Evolutionary conservation across 1,139 yeast genomes (phyloP).

Genomic region (Waltiozyma sp.): DNA sequence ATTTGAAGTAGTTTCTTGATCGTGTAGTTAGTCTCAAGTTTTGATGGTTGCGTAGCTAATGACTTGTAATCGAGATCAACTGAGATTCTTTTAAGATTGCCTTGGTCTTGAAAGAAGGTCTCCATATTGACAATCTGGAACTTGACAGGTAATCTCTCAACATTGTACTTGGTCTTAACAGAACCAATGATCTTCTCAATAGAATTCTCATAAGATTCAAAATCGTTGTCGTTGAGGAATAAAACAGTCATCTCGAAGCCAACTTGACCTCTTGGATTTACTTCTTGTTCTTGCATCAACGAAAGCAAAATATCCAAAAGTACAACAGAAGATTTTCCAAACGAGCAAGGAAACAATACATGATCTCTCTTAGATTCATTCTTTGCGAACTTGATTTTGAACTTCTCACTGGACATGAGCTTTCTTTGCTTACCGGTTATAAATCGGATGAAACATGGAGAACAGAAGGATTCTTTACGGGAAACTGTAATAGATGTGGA

Average conservation of each 20-base stretch:
- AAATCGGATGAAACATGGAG: constrained; percentile 54
- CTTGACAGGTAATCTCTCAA: constrained; percentile 14
- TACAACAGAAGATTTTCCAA: constrained; percentile 58
- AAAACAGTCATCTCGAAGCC: constrained; percentile 58
- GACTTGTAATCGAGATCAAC: constrained; percentile 7
- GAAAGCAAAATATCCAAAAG: constrained; percentile 56
- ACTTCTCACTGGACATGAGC: constrained; percentile 58
- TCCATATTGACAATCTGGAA: constrained; percentile 11
- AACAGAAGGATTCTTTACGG: constrained; percentile 63
- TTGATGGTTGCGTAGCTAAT: background rate
- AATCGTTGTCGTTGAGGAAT: constrained; percentile 34
- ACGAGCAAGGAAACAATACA: constrained; percentile 50
- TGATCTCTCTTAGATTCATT: constrained; percentile 19
- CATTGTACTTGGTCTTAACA: constrained; percentile 18
- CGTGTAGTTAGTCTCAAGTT: background rate
- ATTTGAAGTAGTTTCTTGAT: background rate
- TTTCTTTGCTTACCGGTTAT: constrained; percentile 72
- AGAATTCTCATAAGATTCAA: constrained; percentile 9
- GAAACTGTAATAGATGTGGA: constrained; percentile 38
- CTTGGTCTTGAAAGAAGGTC: constrained; percentile 5
- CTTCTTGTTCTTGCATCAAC: constrained; percentile 48
- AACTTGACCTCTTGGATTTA: constrained; percentile 48
- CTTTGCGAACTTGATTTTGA: constrained; percentile 45
- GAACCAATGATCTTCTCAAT: constrained; percentile 9
- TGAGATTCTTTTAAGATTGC: constrained; percentile 2